Evolutionary conservation across 768 basidiomycete species (phyloP).

Genomic region (Mycena sanguinolenta): DNA sequence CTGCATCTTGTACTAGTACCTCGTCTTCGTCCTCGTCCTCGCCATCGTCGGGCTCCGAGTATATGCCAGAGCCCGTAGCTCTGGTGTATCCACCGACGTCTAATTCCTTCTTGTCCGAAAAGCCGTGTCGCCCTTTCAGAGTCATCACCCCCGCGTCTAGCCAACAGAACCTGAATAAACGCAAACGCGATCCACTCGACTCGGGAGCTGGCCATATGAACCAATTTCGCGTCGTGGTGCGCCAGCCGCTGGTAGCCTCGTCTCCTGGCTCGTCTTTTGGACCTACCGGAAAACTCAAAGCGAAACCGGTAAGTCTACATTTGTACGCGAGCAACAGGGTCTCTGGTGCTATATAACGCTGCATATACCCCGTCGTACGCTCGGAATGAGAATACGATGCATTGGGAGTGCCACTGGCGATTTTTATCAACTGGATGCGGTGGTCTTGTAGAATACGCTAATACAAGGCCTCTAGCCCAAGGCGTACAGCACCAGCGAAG

Average conservation of each 20-base stretch:
- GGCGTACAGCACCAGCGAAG: slow-evolving; percentile 16
- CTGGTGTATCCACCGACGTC: not conserved
- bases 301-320: slow-evolving; percentile 30
- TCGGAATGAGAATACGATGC: not conserved
- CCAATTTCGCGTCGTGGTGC: slow-evolving; percentile 20
- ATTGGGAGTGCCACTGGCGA: no score
- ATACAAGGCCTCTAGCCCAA: slow-evolving; percentile 15
- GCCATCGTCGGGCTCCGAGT: slow-evolving; percentile 13
- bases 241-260: not conserved
- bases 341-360: no score
- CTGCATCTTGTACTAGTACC: no score
- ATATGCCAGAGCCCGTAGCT: not conserved
- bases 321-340: not conserved
- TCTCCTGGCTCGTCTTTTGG: slow-evolving; percentile 11
- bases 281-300: slow-evolving; percentile 26
- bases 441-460: not conserved
- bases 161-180: not conserved
- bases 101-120: not conserved
- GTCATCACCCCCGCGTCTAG: slow-evolving; percentile 9
- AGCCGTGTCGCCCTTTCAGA: slow-evolving; percentile 1
- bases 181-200: slow-evolving; percentile 25
- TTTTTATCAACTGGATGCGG: no score
- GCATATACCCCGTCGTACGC: no score
- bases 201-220: slow-evolving; percentile 14
- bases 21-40: slow-evolving; percentile 16